phyloP scores from a whole-genome alignment of 352 stramenopile genomes.

The Phytophthora idaei region DNA sequence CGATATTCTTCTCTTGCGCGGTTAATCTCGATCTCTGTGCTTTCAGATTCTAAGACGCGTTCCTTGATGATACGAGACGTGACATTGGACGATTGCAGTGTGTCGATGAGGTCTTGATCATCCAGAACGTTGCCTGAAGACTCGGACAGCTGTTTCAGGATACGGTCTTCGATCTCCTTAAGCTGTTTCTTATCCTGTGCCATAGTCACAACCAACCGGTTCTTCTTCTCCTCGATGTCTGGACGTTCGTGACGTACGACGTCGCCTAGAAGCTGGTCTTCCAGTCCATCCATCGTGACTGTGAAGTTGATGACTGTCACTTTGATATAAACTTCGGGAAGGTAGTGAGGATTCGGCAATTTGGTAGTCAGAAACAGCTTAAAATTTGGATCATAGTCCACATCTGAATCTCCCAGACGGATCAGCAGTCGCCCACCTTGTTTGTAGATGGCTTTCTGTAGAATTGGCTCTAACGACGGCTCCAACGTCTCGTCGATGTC shows the following conservation, averaged over 20 bases:
- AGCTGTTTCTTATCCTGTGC: slow-evolving; percentile 93
- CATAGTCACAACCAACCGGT: slow-evolving; percentile 93
- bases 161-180: slow-evolving; percentile 93
- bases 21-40: slow-evolving; percentile 92
- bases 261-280: slow-evolving; percentile 92
- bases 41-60: slow-evolving; percentile 90
- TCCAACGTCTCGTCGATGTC: slow-evolving; percentile 93
- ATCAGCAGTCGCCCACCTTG: slow-evolving; percentile 90
- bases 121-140: slow-evolving; percentile 93
- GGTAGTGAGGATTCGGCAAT: slow-evolving; percentile 93
- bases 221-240: slow-evolving; percentile 95
- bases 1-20: slow-evolving; percentile 90
- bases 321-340: slow-evolving; percentile 96
- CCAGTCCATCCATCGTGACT: slow-evolving; percentile 93
- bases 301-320: slow-evolving; percentile 97
- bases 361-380: slow-evolving; percentile 95
- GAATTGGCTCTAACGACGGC: slow-evolving; percentile 91
- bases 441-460: slow-evolving; percentile 94
- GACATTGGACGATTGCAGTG: slow-evolving; percentile 85
- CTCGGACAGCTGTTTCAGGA: slow-evolving; percentile 92
- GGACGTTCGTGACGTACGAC: slow-evolving; percentile 92
- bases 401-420: slow-evolving; percentile 90
- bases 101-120: slow-evolving; percentile 91
- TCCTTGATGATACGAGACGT: slow-evolving; percentile 90
- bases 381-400: slow-evolving; percentile 94